Evolutionary conservation across 345 rosid genomes (phyloP).

Genomic region (Corchorus capsularis): DNA sequence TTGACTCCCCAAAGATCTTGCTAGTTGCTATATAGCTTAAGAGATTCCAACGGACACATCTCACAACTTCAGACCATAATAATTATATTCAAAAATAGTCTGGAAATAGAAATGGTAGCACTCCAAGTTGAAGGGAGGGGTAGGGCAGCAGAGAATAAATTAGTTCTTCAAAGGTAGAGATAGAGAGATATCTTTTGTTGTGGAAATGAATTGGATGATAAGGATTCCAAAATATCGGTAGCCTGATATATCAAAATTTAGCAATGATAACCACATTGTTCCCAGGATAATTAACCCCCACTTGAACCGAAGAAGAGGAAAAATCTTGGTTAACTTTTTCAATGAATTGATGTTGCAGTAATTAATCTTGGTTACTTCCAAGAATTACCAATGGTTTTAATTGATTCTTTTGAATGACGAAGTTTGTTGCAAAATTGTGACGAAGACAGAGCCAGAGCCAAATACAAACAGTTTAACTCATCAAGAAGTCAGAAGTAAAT

Average conservation of each 20-base stretch:
- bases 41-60: not conserved
- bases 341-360: too few species aligned
- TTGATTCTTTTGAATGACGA: too few species aligned
- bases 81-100: too few species aligned
- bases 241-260: conserved; percentile 8
- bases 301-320: not conserved
- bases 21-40: too few species aligned
- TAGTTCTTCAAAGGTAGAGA: not conserved
- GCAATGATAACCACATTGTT: conserved; percentile 1
- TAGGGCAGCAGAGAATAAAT: conserved; percentile 20
- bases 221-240: conserved; percentile 26
- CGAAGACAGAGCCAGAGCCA: too few species aligned
- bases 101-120: not conserved
- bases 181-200: not conserved
- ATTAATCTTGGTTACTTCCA: not conserved
- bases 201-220: conserved; percentile 25
- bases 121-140: conserved; percentile 30
- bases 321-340: not conserved
- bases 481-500: too few species aligned
- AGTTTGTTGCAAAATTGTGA: too few species aligned
- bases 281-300: not conserved
- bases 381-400: too few species aligned
- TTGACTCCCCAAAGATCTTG: not conserved
- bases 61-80: not conserved
- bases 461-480: too few species aligned